Evolutionary conservation across 257 asterid genomes (phyloP).

Genomic region (Echium plantagineum): DNA sequence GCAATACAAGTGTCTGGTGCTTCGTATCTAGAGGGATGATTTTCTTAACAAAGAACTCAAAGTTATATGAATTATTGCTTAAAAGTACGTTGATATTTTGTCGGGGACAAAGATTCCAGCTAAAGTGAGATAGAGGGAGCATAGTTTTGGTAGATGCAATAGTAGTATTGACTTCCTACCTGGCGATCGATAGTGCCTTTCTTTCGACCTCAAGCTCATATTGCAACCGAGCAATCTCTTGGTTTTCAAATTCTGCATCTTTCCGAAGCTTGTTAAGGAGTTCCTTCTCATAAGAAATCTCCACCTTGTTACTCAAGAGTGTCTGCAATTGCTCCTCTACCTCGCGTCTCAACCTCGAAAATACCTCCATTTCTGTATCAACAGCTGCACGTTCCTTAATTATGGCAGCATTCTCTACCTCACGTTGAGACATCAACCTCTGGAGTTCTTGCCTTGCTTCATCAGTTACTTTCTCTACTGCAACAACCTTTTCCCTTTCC

Average conservation of each 20-base stretch:
- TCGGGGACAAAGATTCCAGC: too few species aligned
- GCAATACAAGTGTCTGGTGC: too few species aligned
- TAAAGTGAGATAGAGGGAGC: too few species aligned
- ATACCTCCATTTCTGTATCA: constrained; percentile 86
- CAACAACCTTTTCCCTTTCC: constrained; percentile 69
- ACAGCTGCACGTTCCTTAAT: constrained; percentile 78
- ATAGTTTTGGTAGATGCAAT: constrained; percentile 8
- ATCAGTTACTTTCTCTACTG: constrained; percentile 72
- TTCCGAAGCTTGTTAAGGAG: constrained; percentile 64
- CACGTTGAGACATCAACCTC: constrained; percentile 62
- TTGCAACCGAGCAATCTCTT: constrained; percentile 69
- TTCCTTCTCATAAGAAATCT: constrained; percentile 81
- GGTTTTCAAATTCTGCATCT: constrained; percentile 73
- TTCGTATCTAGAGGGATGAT: too few species aligned
- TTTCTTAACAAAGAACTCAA: too few species aligned
- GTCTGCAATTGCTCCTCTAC: constrained; percentile 78
- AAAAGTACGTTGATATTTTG: too few species aligned
- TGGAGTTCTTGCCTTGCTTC: constrained; percentile 71
- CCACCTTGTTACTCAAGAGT: constrained; percentile 56
- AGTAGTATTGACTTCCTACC: constrained; percentile 35
- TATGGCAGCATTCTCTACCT: constrained; percentile 62
- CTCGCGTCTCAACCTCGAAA: constrained; percentile 69
- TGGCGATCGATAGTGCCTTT: constrained; percentile 87
- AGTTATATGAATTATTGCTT: too few species aligned
- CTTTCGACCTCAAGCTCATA: constrained; percentile 95